These are phyloP conservation scores for Fusarium paranaense DNA, from an alignment of 2,329 filamentous ascomycete species.

Conservation along the genomic window DNA sequence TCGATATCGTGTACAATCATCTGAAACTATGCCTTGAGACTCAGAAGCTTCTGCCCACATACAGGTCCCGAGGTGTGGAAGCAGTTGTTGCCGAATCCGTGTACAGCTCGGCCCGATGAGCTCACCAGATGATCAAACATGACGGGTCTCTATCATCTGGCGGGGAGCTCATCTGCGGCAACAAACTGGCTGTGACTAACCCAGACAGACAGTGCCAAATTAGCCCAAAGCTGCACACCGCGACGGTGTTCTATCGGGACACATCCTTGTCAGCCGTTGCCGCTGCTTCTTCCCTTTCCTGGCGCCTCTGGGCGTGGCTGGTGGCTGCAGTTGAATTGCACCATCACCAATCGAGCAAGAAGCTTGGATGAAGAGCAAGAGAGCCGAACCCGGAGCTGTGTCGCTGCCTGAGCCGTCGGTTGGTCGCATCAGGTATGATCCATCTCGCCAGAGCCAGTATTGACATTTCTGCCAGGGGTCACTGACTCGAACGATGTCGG, in stretches of 20 bases:
- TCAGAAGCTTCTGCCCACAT: conserved; percentile 13
- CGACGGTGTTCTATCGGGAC: conserved; percentile 35
- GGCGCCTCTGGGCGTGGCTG: not conserved
- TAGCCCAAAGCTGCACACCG: conserved; percentile 6
- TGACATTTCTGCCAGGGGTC: conserved; percentile 9
- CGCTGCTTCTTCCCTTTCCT: conserved; percentile 12
- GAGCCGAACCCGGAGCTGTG: conserved; percentile 16
- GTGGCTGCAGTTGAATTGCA: conserved; percentile 1
- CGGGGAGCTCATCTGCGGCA: conserved; percentile 20
- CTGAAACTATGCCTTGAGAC: conserved; percentile 43
- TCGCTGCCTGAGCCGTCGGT: conserved; percentile 35
- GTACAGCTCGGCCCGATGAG: conserved; percentile 40
- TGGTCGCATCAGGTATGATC: conserved; percentile 35
- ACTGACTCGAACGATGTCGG: conserved; percentile 9
- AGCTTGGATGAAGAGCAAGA: conserved; percentile 9
- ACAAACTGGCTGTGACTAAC: conserved; percentile 2
- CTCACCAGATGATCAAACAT: conserved; percentile 31
- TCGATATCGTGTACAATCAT: conserved; percentile 45
- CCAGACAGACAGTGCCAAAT: conserved; percentile 23
- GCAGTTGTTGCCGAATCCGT: conserved; percentile 30
- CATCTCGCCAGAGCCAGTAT: conserved; percentile 16
- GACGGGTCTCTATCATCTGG: conserved; percentile 19
- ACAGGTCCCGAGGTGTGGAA: conserved; percentile 22
- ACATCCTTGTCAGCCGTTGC: conserved; percentile 13
- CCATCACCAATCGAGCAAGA: not conserved